phyloP scores from a whole-genome alignment of 495 filamentous ascomycete species.

The Hypoxylon subgilvum region DNA sequence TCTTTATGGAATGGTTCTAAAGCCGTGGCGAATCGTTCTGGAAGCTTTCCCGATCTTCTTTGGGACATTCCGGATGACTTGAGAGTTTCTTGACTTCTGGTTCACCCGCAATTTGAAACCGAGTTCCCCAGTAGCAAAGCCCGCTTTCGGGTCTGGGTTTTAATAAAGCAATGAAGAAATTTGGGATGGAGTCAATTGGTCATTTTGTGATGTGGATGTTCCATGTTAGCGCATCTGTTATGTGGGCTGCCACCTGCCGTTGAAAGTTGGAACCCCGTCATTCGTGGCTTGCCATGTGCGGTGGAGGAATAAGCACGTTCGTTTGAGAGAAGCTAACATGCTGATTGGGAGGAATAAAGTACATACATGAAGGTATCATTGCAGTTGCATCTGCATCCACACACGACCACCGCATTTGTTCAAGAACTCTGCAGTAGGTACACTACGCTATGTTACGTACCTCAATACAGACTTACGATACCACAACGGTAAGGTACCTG shows the following conservation, averaged over 20 bases:
- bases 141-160: constrained; percentile 34
- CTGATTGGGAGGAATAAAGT: constrained; percentile 24
- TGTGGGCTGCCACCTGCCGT: constrained; percentile 39
- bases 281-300: constrained; percentile 40
- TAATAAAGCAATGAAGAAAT: constrained; percentile 32
- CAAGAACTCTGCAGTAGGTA: too few species aligned
- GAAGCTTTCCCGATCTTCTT: constrained; percentile 19
- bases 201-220: constrained; percentile 23
- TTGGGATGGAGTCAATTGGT: constrained; percentile 36
- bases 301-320: constrained; percentile 38
- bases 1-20: constrained; percentile 17
- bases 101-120: not conserved
- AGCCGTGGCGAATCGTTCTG: constrained; percentile 12
- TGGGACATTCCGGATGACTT: constrained; percentile 2
- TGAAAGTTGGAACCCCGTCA: constrained; percentile 37
- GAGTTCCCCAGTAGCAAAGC: constrained; percentile 11
- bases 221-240: constrained; percentile 32
- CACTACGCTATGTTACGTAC: too few species aligned
- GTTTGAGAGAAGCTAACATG: constrained; percentile 20
- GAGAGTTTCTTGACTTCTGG: not conserved
- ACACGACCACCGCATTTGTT: constrained; percentile 22
- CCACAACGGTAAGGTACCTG: too few species aligned
- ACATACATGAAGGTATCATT: constrained; percentile 25
- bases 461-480: too few species aligned
- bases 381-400: constrained; percentile 29